Evolutionary conservation across 495 filamentous ascomycete species (phyloP), one percentile per base, ranked within the genome.

Genomic region (Platismatia glauca): DNA sequence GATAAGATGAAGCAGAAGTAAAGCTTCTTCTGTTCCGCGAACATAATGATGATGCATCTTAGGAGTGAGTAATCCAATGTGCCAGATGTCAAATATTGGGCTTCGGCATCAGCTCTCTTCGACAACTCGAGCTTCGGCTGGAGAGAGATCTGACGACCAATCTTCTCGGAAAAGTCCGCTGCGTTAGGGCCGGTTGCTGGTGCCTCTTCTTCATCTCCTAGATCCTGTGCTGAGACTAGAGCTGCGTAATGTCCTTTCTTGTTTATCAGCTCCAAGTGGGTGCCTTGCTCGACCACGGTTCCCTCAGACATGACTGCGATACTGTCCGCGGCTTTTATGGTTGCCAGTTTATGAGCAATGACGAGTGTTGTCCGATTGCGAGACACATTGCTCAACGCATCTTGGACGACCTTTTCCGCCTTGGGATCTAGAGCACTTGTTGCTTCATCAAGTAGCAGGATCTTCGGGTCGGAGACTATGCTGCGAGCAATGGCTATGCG

Each of bases 391-490:
- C 75, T 76, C 13, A 74, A 75, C 29, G 70, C 78, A 18, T 77
- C 74, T 55, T 82, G 81, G 3, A 86, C 76, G 2, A 78, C 61
- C 35, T 66, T 72, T 58, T 85, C 82, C 4, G 70, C 72, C 3
- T 62, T 69, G 7, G 79, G 67, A 71, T 85, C 82, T 12, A 85
- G 72, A 0, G 82, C 75, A 57, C 73, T 77, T 0, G 80, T 82
- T 0, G 74, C 75, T 68, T 84, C 81, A 50, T 82, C 81, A 6
- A 82, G 70, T 11, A 96, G 77, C 8, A 96, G 78, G 69, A 96
- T 87, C 69, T 86, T 87, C 3, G 91, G 91, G 66, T 93, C 79
- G 9, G 80, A 85, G n/a, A 95, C 86, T 52, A 96, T 85, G 24
- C 87, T 88, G 55, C 91, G 81, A 2, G 91, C 91, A 22, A 89